Percentiles rank a stretch among this genome's conserved stretches.
These are phyloP conservation scores for Ceratobasidium papillatum DNA, from an alignment of 1,284 basidiomycete species.

Conservation along the genomic window DNA sequence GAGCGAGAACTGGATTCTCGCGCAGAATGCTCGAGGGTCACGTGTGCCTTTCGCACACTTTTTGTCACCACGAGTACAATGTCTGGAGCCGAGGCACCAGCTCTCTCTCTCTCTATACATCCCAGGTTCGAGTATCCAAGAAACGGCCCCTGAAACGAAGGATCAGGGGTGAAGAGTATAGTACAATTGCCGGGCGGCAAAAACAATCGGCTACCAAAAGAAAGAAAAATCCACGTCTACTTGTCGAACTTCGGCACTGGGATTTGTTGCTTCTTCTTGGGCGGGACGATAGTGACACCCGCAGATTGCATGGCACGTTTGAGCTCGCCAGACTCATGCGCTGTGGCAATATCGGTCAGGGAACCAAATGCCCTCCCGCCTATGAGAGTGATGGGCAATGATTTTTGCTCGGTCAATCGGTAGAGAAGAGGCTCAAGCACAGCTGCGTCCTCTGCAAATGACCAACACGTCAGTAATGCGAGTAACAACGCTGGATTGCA, in stretches of 20 bases:
- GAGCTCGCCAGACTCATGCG: conserved; percentile 64
- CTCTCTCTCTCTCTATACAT: conserved; percentile 14
- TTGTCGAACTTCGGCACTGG: conserved; percentile 32
- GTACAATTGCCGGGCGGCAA: neutral
- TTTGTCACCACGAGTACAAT: no score
- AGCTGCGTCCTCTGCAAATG: conserved; percentile 56
- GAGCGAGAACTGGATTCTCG: no score
- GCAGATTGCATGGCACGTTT: conserved; percentile 61
- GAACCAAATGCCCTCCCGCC: conserved; percentile 69
- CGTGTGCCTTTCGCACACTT: no score
- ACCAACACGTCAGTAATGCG: conserved; percentile 49
- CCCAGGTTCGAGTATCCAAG: neutral
- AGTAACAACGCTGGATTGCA: neutral
- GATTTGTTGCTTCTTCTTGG: conserved; percentile 59
- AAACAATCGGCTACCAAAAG: neutral
- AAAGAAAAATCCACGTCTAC: neutral
- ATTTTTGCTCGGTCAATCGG: conserved; percentile 63
- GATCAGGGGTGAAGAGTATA: neutral
- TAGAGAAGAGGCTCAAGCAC: conserved; percentile 60
- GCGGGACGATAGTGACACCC: conserved; percentile 66
- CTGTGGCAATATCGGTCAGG: conserved; percentile 63
- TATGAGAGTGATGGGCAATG: conserved; percentile 76
- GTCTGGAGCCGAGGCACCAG: neutral
- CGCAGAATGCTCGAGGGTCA: no score
- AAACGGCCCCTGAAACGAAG: neutral